These are phyloP conservation scores for Gossypium aridum DNA, from an alignment of 441 rosid species.

Conservation along the genomic window DNA sequence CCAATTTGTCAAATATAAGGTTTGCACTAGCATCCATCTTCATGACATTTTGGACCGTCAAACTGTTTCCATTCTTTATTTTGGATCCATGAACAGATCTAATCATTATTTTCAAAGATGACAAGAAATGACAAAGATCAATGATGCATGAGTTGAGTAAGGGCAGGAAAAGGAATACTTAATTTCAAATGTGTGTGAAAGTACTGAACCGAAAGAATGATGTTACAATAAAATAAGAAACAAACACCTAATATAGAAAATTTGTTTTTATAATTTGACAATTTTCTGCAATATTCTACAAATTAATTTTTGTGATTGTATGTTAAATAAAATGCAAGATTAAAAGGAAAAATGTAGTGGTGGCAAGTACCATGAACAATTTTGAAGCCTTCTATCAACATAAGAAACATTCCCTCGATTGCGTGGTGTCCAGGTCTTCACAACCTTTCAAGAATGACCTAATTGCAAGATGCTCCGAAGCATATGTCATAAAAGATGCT, in stretches of 20 bases:
- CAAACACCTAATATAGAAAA: not conserved
- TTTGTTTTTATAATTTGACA: slow-evolving; percentile 12
- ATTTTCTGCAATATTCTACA: slow-evolving; percentile 19
- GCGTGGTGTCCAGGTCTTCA: slow-evolving; percentile 51
- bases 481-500: slow-evolving; percentile 88
- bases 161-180: not conserved
- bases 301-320: slow-evolving; percentile 11
- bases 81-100: not conserved
- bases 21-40: not conserved
- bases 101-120: not conserved
- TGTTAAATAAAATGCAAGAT: slow-evolving; percentile 16
- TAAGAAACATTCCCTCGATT: slow-evolving; percentile 36
- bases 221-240: slow-evolving; percentile 18
- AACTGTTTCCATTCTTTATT: not conserved
- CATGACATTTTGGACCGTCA: not conserved
- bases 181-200: not conserved
- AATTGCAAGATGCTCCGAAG: slow-evolving; percentile 70
- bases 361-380: not conserved
- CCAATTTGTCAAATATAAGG: not conserved
- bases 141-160: not conserved
- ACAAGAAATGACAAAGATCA: not conserved
- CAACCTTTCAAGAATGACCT: slow-evolving; percentile 61
- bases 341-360: slow-evolving; percentile 1
- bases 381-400: slow-evolving; percentile 30
- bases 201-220: not conserved